Percentiles rank a stretch among this genome's conserved stretches.
Conservation (phyloP, 768 basidiomycete species). For the Naematelia encephala region DNA sequence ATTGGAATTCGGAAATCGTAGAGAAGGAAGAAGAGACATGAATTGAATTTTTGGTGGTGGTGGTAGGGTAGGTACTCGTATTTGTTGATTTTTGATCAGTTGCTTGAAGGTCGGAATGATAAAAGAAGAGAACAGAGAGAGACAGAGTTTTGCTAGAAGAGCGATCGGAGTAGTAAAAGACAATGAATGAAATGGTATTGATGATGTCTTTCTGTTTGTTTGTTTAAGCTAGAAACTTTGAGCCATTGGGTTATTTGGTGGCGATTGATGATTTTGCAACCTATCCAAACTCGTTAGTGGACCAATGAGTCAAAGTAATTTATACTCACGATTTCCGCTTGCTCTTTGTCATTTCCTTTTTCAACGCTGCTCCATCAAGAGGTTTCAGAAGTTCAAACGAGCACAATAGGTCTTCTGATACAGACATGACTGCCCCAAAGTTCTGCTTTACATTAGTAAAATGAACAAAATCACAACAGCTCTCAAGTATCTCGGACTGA, state of each 20-base stretch:
- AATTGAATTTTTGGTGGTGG: no score
- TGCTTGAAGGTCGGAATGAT: no score
- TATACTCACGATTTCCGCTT: conserved; percentile 85
- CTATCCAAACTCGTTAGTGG: conserved; percentile 24
- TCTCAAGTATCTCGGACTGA: neutral
- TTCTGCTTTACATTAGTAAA: conserved; percentile 26
- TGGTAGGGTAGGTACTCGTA: conserved; percentile 5
- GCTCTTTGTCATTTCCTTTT: conserved; percentile 98
- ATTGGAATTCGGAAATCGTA: conserved; percentile 3
- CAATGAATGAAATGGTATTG: neutral
- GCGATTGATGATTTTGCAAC: conserved; percentile 51
- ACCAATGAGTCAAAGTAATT: neutral
- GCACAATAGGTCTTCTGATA: conserved; percentile 94
- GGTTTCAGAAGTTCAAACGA: conserved; percentile 97
- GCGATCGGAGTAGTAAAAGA: neutral
- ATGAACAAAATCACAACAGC: conserved; percentile 69
- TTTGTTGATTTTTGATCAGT: no score
- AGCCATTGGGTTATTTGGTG: conserved; percentile 49
- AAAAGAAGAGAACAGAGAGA: conserved; percentile 1
- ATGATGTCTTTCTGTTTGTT: neutral
- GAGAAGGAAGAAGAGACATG: conserved; percentile 26
- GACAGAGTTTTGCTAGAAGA: neutral
- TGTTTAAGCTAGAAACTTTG: conserved; percentile 37
- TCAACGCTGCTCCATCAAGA: conserved; percentile 84
- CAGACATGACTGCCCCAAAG: conserved; percentile 60